phyloP scores from a whole-genome alignment of 108 stramenopile genomes.

The Aurantiochytrium sp. region DNA sequence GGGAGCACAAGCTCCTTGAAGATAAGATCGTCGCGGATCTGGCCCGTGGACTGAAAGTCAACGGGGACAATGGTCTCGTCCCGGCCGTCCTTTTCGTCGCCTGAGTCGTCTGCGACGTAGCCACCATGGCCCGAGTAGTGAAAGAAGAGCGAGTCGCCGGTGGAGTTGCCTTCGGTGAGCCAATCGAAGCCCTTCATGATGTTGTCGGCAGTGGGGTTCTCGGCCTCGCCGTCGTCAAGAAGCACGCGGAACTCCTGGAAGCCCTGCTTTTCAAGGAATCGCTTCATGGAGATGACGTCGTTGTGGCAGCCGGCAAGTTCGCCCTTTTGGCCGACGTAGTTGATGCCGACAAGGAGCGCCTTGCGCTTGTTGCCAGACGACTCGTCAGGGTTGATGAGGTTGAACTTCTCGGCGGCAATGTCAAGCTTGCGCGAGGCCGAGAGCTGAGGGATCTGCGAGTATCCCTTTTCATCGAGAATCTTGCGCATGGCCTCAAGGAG shows the following conservation, averaged over 20 bases:
- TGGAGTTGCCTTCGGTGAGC: slow-evolving; percentile 57
- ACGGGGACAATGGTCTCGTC: slow-evolving; percentile 83
- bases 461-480: slow-evolving; percentile 47
- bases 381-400: slow-evolving; percentile 36
- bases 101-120: slow-evolving; percentile 50
- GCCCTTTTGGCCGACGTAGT: slow-evolving; percentile 76
- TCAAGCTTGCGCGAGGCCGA: slow-evolving; percentile 66
- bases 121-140: slow-evolving; percentile 65
- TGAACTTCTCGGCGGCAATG: slow-evolving; percentile 37
- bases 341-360: slow-evolving; percentile 77
- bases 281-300: slow-evolving; percentile 70
- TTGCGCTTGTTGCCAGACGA: slow-evolving; percentile 32
- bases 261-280: slow-evolving; percentile 68
- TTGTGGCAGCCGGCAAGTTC: slow-evolving; percentile 80
- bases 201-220: slow-evolving; percentile 48
- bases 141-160: slow-evolving; percentile 58
- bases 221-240: slow-evolving; percentile 72
- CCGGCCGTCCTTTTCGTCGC: slow-evolving; percentile 57
- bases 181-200: slow-evolving; percentile 67
- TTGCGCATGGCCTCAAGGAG: slow-evolving; percentile 52
- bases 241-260: slow-evolving; percentile 73
- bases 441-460: slow-evolving; percentile 57
- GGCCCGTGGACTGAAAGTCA: slow-evolving; percentile 69
- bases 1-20: slow-evolving; percentile 62
- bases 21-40: slow-evolving; percentile 77